Evolutionary conservation across 768 basidiomycete species (phyloP), one percentile per base, ranked within the genome.

Genomic region (Fomitopsis pulvina): DNA sequence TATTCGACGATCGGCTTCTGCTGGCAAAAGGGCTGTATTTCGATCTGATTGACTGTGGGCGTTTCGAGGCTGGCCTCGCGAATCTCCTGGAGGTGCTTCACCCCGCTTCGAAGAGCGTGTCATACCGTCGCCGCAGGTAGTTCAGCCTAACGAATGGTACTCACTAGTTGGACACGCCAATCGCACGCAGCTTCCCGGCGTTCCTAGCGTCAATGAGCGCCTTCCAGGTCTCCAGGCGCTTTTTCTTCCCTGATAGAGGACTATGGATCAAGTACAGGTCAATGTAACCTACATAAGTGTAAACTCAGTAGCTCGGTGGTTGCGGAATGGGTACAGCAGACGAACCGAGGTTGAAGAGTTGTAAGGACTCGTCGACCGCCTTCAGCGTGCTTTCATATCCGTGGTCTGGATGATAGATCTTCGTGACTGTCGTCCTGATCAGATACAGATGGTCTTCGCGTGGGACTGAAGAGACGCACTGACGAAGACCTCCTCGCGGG

Each of bases 81-180:
- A 45, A 92, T 83, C 65, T 92, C 87, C 56, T 90, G 79, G 3
- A 92, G 69, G 57, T 92, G 89, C 40, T 79, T 77, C 28, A 85
- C 60, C 20, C 76, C 76, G 56, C 88, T n/a, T n/a, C n/a, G n/a
- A n/a, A n/a, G n/a, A n/a, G n/a, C n/a, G n/a, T n/a, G n/a, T n/a
- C n/a, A n/a, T n/a, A n/a, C n/a, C n/a, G n/a, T n/a, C n/a, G n/a
- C n/a, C n/a, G n/a, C 20, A 26, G 26, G 39, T 22, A 34, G 24
- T 26, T 7, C n/a, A 47, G 14, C 3, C 4, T 4, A 20, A 11
- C 7, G 24, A 10, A 22, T 3, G 25, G 20, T 14, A 57, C 84
- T 41, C 57, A 88, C 87, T 81, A 92, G 66, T 92, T 92, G 1
- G 87, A 90, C 6, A 92, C 89, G 2, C 89, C 89, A n/a, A 88